Evolutionary conservation across 176 grass and related monocot species (phyloP).

Genomic region (Stipa capillata): DNA sequence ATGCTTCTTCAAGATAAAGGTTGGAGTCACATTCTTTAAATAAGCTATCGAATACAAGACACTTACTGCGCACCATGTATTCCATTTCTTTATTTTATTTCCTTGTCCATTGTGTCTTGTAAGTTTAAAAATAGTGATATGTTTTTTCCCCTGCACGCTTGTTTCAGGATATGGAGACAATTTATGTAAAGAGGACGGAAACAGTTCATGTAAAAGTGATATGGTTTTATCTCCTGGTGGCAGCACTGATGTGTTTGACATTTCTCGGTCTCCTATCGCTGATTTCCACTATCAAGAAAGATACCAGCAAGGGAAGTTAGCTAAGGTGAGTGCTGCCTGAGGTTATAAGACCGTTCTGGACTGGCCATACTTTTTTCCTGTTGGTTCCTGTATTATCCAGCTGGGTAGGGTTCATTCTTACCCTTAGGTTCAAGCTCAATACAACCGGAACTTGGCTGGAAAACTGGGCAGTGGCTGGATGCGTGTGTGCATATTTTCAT

Average conservation of each 20-base stretch:
- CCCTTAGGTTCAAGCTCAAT: neutral
- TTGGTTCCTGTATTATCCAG: neutral
- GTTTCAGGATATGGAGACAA: conserved; percentile 53
- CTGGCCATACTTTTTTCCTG: neutral
- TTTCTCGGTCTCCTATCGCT: conserved; percentile 63
- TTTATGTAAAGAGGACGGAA: conserved; percentile 33
- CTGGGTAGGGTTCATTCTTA: neutral
- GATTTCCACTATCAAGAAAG: conserved; percentile 89
- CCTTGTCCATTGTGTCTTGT: neutral
- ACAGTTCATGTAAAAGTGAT: conserved; percentile 40
- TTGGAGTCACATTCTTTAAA: conserved; percentile 17
- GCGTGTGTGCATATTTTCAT: neutral
- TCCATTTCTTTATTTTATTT: neutral
- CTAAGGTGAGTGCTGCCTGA: conserved; percentile 47
- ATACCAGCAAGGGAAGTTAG: conserved; percentile 61
- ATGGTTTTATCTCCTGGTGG: conserved; percentile 36
- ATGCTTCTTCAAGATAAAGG: conserved; percentile 97
- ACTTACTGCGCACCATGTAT: neutral
- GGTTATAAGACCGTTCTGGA: neutral
- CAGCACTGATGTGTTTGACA: conserved; percentile 46
- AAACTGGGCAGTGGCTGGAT: neutral
- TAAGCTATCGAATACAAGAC: neutral
- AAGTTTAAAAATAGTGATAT: conserved; percentile 3
- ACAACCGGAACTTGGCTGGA: neutral
- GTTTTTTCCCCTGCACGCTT: conserved; percentile 1